Percentiles rank a stretch among this genome's conserved stretches.
These are phyloP conservation scores for Pisolithus sp. DNA, from an alignment of 768 basidiomycete genomes.

Conservation along the genomic window DNA sequence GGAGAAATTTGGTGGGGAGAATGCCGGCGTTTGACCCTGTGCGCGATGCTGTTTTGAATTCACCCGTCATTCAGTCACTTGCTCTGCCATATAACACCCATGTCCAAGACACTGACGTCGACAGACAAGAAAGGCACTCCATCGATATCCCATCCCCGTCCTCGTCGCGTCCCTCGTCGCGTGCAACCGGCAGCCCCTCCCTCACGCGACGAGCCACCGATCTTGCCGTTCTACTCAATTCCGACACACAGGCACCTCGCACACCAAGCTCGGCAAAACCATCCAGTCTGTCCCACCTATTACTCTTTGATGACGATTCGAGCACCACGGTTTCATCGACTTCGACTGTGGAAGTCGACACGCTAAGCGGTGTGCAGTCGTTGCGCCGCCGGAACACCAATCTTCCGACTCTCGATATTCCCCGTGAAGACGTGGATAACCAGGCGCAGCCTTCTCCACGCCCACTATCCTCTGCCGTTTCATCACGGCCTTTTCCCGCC, in stretches of 20 bases:
- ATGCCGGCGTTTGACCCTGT: slow-evolving; percentile 72
- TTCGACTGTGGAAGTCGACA: slow-evolving; percentile 22
- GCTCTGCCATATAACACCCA: slow-evolving; percentile 23
- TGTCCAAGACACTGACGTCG: slow-evolving; percentile 20
- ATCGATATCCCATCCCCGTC: slow-evolving; percentile 32
- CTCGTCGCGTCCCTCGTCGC: slow-evolving; percentile 31
- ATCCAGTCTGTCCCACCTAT: slow-evolving; percentile 39
- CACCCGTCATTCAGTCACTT: slow-evolving; percentile 49
- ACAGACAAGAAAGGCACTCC: slow-evolving; percentile 21
- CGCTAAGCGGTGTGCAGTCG: slow-evolving; percentile 17
- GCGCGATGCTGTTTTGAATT: slow-evolving; percentile 79
- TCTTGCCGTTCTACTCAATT: slow-evolving; percentile 72
- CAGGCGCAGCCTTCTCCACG: slow-evolving; percentile 22
- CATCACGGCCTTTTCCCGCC: slow-evolving; percentile 18
- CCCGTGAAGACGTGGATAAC: slow-evolving; percentile 24
- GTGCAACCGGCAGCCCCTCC: slow-evolving; percentile 38
- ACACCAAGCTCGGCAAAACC: slow-evolving; percentile 32
- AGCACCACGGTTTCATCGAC: slow-evolving; percentile 18
- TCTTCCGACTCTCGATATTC: slow-evolving; percentile 28
- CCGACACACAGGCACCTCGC: slow-evolving; percentile 38
- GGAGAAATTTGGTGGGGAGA: neutral
- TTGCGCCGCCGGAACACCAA: slow-evolving; percentile 23
- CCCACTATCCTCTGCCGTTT: slow-evolving; percentile 8
- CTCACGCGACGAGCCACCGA: slow-evolving; percentile 62
- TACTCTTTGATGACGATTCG: slow-evolving; percentile 23